phyloP scores from a whole-genome alignment of 768 basidiomycete species.

The Boletus huronensis region DNA sequence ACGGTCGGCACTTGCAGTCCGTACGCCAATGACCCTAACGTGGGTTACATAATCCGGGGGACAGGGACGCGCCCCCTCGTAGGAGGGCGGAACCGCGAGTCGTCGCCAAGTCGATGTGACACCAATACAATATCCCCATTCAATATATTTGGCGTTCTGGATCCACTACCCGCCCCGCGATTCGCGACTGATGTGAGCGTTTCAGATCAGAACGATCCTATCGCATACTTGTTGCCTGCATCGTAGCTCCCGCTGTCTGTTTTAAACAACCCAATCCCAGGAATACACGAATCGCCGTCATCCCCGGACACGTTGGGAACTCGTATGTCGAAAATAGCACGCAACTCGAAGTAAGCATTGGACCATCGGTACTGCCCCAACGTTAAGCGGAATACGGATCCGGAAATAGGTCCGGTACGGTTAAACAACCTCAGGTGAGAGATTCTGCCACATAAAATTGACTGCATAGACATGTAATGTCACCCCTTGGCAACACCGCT shows the following conservation, averaged over 20 bases:
- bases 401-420: background rate
- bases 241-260: background rate
- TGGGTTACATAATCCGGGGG: constrained; percentile 17
- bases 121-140: background rate
- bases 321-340: background rate
- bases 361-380: too few species aligned
- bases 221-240: background rate
- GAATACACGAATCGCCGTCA: background rate
- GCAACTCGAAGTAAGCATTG: background rate
- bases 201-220: background rate
- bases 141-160: background rate
- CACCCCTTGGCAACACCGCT: background rate
- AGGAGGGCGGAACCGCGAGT: constrained; percentile 12
- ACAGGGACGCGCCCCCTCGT: background rate
- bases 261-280: background rate
- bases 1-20: constrained; percentile 3
- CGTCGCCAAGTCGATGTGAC: background rate
- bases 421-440: background rate
- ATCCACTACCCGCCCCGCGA: background rate
- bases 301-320: background rate
- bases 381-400: too few species aligned
- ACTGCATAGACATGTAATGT: background rate
- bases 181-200: background rate
- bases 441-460: background rate
- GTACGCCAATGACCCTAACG: background rate